phyloP scores from a whole-genome alignment of 768 basidiomycete species.

The Tephrocybe rancida region DNA sequence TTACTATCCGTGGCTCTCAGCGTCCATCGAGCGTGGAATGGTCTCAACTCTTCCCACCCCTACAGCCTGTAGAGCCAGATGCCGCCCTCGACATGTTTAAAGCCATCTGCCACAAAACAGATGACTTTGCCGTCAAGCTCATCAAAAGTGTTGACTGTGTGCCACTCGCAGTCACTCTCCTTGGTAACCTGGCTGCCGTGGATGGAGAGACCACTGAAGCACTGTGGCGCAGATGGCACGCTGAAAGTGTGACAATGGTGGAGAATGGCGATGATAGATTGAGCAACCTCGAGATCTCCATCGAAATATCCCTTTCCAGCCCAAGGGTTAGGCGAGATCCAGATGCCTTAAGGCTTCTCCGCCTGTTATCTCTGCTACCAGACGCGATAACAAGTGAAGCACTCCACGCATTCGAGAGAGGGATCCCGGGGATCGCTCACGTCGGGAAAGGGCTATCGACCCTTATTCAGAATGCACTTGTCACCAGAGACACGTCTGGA shows the following conservation, averaged over 20 bases:
- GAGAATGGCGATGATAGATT: slow-evolving; percentile 28
- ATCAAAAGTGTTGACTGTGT: slow-evolving; percentile 32
- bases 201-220: slow-evolving; percentile 30
- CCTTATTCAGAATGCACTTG: slow-evolving; percentile 27
- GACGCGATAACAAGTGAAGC: slow-evolving; percentile 25
- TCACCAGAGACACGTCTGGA: slow-evolving; percentile 22
- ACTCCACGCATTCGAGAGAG: slow-evolving; percentile 16
- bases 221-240: slow-evolving; percentile 31
- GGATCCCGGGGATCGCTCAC: slow-evolving; percentile 20
- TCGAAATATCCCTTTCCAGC: slow-evolving; percentile 31
- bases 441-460: slow-evolving; percentile 26
- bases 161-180: slow-evolving; percentile 33
- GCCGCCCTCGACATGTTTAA: slow-evolving; percentile 26
- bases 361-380: slow-evolving; percentile 29
- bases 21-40: slow-evolving; percentile 26
- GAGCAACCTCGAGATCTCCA: slow-evolving; percentile 30
- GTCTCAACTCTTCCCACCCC: slow-evolving; percentile 24
- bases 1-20: slow-evolving; percentile 34
- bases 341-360: slow-evolving; percentile 25
- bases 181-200: slow-evolving; percentile 31
- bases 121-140: slow-evolving; percentile 24
- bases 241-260: slow-evolving; percentile 29
- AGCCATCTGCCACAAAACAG: slow-evolving; percentile 23
- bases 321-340: slow-evolving; percentile 27
- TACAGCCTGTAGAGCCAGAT: slow-evolving; percentile 26